These are phyloP conservation scores for Garcia nutans DNA, from an alignment of 345 rosid species.

Conservation along the genomic window DNA sequence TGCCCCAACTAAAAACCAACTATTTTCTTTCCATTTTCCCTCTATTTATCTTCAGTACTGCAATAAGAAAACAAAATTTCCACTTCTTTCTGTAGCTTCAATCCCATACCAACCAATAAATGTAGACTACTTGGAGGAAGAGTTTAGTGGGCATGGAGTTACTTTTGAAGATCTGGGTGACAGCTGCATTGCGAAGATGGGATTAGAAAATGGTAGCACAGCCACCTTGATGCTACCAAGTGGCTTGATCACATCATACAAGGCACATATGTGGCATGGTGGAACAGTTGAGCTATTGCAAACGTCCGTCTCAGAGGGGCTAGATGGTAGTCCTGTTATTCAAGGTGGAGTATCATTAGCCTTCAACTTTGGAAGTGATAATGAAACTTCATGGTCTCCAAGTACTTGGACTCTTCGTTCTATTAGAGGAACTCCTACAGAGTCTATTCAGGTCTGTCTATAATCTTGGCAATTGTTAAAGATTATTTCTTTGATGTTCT, in stretches of 20 bases:
- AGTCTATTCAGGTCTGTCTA: conserved; percentile 47
- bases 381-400: conserved; percentile 44
- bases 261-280: conserved; percentile 79
- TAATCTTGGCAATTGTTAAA: background rate
- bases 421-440: conserved; percentile 56
- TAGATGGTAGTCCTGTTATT: conserved; percentile 54
- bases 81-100: conserved; percentile 46
- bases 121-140: conserved; percentile 60
- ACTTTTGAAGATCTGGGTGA: conserved; percentile 66
- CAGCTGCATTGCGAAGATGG: conserved; percentile 60
- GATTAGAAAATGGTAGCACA: conserved; percentile 58
- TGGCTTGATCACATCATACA: conserved; percentile 78
- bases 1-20: conserved; percentile 1
- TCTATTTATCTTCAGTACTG: conserved; percentile 17
- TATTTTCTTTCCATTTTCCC: conserved; percentile 8
- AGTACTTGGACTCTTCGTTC: conserved; percentile 50
- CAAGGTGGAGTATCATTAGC: conserved; percentile 72
- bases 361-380: conserved; percentile 43
- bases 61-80: conserved; percentile 31
- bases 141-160: conserved; percentile 80
- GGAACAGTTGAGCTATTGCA: conserved; percentile 69
- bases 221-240: conserved; percentile 67
- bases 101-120: conserved; percentile 52
- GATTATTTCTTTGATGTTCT: background rate
- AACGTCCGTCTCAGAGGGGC: conserved; percentile 61